Evolutionary conservation across 2,329 filamentous ascomycete genomes (phyloP), one percentile per base, ranked within the genome.

Genomic region (Ophiostoma fasciatum): DNA sequence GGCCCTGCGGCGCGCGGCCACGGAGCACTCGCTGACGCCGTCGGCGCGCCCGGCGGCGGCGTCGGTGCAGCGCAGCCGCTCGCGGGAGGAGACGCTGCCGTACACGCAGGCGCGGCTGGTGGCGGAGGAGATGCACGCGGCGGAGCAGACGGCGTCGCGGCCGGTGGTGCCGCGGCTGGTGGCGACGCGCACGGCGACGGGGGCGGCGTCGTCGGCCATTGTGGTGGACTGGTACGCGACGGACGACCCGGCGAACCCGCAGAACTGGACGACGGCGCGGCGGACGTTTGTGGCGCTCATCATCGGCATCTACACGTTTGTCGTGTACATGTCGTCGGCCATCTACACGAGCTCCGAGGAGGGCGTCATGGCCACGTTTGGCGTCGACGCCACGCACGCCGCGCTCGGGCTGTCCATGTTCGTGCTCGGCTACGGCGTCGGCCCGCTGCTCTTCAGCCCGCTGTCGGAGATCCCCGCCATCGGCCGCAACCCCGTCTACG

Each of bases 371-470:
- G 46, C 55, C 11, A 55, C 57, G 14, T 75, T 73, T 42, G 58
- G 58, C 11, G 62, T 74, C 23, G 56, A 55, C 12, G 49, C 57
- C 12, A 58, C 61, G 0, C 54, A 60, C 2, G 64, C 68, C 0
- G 59, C 64, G 2, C 56, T 75, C 0, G 68, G 68, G 0, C 56
- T 77, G 7, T 61, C 67, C 0, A 48, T 72, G 9, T 74, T 71
- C 44, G 54, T 73, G 19, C 55, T 72, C 4, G 68, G 64, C 3
- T 77, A 75, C 49, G 67, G 65, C 42, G 61, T 66, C 5, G 73
- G 73, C 0, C 72, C 71, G 1, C 53, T 77, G 4, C 27, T 74
- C 3, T 74, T 71, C 45, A 71, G 69, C 1, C 71, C 63, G 10
- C 42, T 48, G n/a, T 44, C 42, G 5, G 46, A 48, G 35, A 39